These are phyloP conservation scores for Tolypocladium paradoxum DNA, from an alignment of 2,329 filamentous ascomycete species.

Conservation along the genomic window DNA sequence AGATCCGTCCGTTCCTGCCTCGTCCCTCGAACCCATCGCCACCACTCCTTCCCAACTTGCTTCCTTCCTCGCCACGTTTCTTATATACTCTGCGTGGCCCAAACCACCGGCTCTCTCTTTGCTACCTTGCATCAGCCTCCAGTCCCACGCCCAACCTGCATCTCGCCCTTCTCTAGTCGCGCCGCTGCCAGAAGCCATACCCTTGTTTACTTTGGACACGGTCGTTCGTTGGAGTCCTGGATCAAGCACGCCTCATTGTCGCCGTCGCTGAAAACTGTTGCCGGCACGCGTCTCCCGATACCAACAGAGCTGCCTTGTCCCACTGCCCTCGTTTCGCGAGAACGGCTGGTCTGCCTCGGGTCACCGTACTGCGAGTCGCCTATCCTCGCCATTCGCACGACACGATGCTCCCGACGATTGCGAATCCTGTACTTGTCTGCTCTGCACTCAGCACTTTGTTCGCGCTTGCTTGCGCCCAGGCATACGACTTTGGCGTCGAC, in stretches of 20 bases:
- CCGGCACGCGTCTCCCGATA: background rate
- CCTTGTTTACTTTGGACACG: background rate
- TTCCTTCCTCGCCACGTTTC: background rate
- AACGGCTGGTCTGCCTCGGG: background rate
- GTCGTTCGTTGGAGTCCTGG: background rate
- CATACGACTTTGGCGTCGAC: constrained; percentile 43
- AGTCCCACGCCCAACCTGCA: background rate
- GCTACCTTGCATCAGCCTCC: background rate
- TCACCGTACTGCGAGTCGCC: background rate
- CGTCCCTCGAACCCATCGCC: background rate
- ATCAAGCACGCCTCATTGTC: background rate
- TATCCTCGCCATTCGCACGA: background rate
- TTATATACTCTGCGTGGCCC: background rate
- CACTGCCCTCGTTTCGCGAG: background rate
- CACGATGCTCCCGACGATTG: constrained; percentile 2
- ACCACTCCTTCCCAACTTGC: background rate
- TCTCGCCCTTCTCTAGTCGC: background rate
- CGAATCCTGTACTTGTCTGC: background rate
- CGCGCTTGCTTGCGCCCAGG: constrained; percentile 7
- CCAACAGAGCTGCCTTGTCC: background rate
- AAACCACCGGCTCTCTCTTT: background rate
- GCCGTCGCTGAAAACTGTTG: background rate
- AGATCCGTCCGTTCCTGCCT: background rate
- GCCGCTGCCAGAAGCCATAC: background rate
- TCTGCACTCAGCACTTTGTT: constrained; percentile 1